A percentile compares a stretch with the other conserved stretches of the same genome.
Conservation (phyloP, 768 basidiomycete species). For the Porphyrellus cyaneotinctus region DNA sequence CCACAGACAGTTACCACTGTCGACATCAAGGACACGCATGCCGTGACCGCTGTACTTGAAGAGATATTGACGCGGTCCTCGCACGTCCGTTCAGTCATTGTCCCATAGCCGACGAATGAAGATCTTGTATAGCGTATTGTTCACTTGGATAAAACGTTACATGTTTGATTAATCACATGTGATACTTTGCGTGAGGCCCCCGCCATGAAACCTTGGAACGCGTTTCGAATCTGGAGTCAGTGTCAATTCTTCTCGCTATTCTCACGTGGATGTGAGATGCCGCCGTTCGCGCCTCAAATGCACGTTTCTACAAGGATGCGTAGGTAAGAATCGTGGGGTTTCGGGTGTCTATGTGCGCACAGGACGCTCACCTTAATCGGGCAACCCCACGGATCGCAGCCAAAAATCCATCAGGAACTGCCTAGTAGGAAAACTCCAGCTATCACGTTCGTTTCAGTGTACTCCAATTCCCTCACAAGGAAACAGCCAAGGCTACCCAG, state of each 20-base stretch:
- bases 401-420: too few species aligned
- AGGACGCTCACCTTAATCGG: too few species aligned
- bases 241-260: neutral
- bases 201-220: neutral
- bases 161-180: neutral
- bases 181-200: neutral
- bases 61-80: conserved; percentile 27
- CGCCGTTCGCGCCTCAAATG: neutral
- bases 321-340: too few species aligned
- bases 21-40: conserved; percentile 16
- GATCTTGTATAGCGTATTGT: too few species aligned
- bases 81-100: conserved; percentile 27
- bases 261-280: neutral
- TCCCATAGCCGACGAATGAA: conserved; percentile 13
- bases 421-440: too few species aligned
- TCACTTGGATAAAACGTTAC: neutral
- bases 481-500: conserved; percentile 5
- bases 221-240: neutral
- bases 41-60: conserved; percentile 20
- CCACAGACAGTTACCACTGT: conserved; percentile 25
- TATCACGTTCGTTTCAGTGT: too few species aligned
- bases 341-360: too few species aligned
- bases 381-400: too few species aligned
- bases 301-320: too few species aligned
- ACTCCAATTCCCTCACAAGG: neutral